Percentiles rank a stretch among this genome's conserved stretches.
Conservation (phyloP, 2,329 filamentous ascomycete species). For the Claviceps pusilla region DNA sequence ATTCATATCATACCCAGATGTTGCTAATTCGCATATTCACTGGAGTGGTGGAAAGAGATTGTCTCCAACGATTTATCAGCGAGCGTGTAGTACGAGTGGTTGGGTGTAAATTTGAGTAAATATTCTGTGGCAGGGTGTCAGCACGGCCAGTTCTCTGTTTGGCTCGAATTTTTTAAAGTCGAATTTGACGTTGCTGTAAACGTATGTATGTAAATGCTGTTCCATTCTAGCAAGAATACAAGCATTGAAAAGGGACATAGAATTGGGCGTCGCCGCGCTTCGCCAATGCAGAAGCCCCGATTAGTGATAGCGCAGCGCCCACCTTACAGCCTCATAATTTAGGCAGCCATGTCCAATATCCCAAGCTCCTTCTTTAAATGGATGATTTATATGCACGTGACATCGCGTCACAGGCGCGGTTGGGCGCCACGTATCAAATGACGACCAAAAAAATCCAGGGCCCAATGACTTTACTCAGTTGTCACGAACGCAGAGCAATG, state of each 20-base stretch:
- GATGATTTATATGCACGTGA: slow-evolving; percentile 12
- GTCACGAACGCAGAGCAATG: slow-evolving; percentile 8
- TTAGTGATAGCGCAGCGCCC: no score
- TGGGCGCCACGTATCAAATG: neutral
- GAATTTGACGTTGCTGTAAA: neutral
- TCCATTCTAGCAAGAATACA: neutral
- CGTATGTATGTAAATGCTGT: neutral
- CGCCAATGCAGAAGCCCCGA: no score
- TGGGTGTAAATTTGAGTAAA: neutral
- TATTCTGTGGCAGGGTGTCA: neutral
- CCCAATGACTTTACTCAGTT: neutral
- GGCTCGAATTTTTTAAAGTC: neutral
- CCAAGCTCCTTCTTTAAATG: no score
- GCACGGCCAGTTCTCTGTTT: neutral
- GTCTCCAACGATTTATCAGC: neutral
- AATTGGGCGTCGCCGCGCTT: no score
- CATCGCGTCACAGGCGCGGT: slow-evolving; percentile 13
- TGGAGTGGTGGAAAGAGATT: neutral
- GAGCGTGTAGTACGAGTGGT: neutral
- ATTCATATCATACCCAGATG: neutral
- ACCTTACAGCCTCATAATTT: no score
- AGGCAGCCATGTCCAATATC: no score
- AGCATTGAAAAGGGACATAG: neutral
- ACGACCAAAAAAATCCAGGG: neutral
- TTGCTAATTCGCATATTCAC: neutral